Evolutionary conservation across 2,329 filamentous ascomycete genomes (phyloP), one percentile per base, ranked within the genome.

Genomic region (Epichloe gansuensis): DNA sequence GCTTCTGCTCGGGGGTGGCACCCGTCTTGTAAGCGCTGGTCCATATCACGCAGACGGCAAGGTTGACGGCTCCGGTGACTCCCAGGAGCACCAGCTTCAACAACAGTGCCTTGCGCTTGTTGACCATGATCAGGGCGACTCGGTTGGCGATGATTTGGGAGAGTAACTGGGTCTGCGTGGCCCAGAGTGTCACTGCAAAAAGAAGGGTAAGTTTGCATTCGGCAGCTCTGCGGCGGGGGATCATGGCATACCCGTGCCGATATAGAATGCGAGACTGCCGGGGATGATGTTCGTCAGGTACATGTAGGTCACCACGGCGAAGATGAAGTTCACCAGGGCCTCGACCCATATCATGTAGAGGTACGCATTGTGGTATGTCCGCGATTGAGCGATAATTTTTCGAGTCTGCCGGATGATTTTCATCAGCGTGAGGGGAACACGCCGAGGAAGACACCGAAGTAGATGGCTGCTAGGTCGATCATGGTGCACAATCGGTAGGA

Each of bases 91-190:
- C 62, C 62, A 65, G 67, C 57, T 71, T 72, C 25, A 73, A 54
- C 21, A 58, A 59, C 2, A 46, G 55, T 9, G 67, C 61, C 9
- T 65, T 67, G 0, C 54, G 63, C 25, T 64, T 64, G 52, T 70
- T 64, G 42, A 66, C 65, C 49, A 70, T 69, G 39, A 74, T 71
- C 5, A 74, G 60, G 0, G 65, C 61, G 13, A 73, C 67, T 44
- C 71, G 69, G 52, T 74, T 73, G 53, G 70, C 68, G 51, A 73
- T 72, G 47, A 73, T 73, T 53, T 74, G 71, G 51, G 71, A 67
- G 4, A 73, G 59, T 0, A 72, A 61, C 41, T 73, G 70, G 5
- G 70, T 70, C 45, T 67, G 61, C 12, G 63, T 54, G 5, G 55
- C 53, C 57, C 59, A 61, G 13, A 60, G 48, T 11, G 39, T 21